Evolutionary conservation across 2,329 filamentous ascomycete species (phyloP), one percentile per base, ranked within the genome.

Genomic region (Beauveria caledonica): DNA sequence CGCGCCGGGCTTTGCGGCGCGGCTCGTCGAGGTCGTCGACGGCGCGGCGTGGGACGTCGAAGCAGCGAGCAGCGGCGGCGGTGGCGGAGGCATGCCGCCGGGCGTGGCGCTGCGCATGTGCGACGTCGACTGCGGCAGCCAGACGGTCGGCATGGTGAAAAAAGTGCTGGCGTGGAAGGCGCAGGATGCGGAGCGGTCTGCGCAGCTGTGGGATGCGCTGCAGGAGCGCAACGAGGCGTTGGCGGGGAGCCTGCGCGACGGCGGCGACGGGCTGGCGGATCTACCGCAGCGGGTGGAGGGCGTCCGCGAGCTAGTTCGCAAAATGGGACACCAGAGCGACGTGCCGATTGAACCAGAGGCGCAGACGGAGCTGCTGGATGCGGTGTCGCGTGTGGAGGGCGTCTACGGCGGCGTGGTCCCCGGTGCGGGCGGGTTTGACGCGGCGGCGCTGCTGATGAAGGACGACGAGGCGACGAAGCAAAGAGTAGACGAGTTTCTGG

Each of bases 81-180:
- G 86, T 5, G 82, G 79, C 17, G 85, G 93, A 57, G 81, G 79
- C 62, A 79, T 97, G 62, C 92, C 93, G 0, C 68, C 73, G 1
- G 90, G 90, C 0, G 77, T 96, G 66, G 83, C 88, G 25, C 79
- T 97, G 65, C 84, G 95, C 62, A 94, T 99, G 87, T 96, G 92
- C 70, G 94, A 99, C 70, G 94, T 99, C 7, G 90, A 95, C 71
- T 96, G 92, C 70, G 94, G 94, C 36, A 93, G 88, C 53, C 85
- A 96, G 77, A 97, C 93, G 8, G 92, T 96, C 0, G 84, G 91
- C 15, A 97, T 99, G 94, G 94, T 97, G 42, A 96, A 93, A 76
- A 84, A 90, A 70, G 90, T 99, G 15, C 80, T 97, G 3, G 82
- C 83, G 36, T 99, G 94, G 94, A 80, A 89, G 56, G 82, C 83